These are phyloP conservation scores for Daphne laureola DNA, from an alignment of 441 rosid genomes.

Conservation along the genomic window DNA sequence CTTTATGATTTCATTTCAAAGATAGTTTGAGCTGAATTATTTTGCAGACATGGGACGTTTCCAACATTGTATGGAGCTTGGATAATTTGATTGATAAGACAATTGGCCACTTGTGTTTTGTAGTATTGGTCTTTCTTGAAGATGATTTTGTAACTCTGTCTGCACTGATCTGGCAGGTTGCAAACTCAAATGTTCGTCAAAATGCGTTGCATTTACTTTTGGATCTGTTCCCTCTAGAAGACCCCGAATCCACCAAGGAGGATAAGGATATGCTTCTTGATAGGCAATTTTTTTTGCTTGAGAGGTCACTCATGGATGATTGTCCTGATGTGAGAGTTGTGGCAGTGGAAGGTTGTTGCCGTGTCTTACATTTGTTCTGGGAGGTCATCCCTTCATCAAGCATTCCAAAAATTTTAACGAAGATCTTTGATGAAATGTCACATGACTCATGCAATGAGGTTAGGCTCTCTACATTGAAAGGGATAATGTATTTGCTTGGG, in stretches of 20 bases:
- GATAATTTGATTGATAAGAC: background rate
- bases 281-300: conserved; percentile 81
- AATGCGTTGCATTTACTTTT: conserved; percentile 84
- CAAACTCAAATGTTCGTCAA: conserved; percentile 88
- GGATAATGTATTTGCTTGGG: conserved; percentile 74
- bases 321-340: conserved; percentile 83
- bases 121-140: background rate
- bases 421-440: conserved; percentile 62
- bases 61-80: background rate
- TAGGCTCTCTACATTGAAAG: conserved; percentile 81
- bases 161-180: conserved; percentile 52
- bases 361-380: conserved; percentile 85
- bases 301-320: conserved; percentile 73
- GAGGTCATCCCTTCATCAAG: conserved; percentile 81
- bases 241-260: conserved; percentile 88
- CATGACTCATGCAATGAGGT: conserved; percentile 72
- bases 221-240: conserved; percentile 88
- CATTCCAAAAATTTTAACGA: conserved; percentile 69
- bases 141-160: conserved; percentile 8
- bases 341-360: conserved; percentile 94
- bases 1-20: background rate
- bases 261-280: conserved; percentile 71
- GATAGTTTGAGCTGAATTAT: background rate
- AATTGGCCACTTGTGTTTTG: background rate
- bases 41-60: background rate